These are phyloP conservation scores for Hypoxylon sp. DNA, from an alignment of 2,329 filamentous ascomycete genomes.

Conservation along the genomic window DNA sequence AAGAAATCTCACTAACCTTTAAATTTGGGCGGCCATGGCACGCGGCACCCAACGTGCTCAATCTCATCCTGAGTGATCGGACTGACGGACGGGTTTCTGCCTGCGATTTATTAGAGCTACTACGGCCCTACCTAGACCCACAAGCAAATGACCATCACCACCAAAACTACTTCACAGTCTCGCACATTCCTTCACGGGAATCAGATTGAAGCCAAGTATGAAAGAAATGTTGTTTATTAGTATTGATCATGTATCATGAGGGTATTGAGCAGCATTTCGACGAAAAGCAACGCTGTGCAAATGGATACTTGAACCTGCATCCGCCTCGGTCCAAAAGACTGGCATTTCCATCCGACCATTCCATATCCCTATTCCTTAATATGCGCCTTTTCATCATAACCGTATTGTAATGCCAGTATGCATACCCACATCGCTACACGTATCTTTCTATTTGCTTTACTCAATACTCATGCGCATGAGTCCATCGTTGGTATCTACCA, in stretches of 20 bases:
- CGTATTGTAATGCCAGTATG: neutral
- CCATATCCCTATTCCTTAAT: neutral
- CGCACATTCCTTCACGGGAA: neutral
- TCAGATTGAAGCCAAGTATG: neutral
- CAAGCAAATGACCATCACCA: neutral
- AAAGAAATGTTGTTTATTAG: slow-evolving; percentile 2
- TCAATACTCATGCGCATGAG: slow-evolving; percentile 98
- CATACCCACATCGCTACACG: neutral
- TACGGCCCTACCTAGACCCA: neutral
- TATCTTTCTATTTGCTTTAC: slow-evolving; percentile 57
- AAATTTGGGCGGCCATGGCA: no score
- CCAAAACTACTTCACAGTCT: neutral
- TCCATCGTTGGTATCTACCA: slow-evolving; percentile 95
- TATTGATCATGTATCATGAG: slow-evolving; percentile 23
- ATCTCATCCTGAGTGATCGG: neutral
- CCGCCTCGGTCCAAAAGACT: slow-evolving; percentile 1
- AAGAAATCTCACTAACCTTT: no score
- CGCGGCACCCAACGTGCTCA: no score
- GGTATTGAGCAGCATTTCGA: slow-evolving; percentile 8
- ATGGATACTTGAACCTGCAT: slow-evolving; percentile 3
- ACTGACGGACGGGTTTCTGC: neutral
- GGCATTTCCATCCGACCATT: slow-evolving; percentile 2
- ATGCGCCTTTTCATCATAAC: neutral
- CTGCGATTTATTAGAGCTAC: neutral
- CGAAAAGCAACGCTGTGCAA: slow-evolving; percentile 1